These are phyloP conservation scores for Endoconidiophora polonica DNA, from an alignment of 2,329 filamentous ascomycete genomes.

Conservation along the genomic window DNA sequence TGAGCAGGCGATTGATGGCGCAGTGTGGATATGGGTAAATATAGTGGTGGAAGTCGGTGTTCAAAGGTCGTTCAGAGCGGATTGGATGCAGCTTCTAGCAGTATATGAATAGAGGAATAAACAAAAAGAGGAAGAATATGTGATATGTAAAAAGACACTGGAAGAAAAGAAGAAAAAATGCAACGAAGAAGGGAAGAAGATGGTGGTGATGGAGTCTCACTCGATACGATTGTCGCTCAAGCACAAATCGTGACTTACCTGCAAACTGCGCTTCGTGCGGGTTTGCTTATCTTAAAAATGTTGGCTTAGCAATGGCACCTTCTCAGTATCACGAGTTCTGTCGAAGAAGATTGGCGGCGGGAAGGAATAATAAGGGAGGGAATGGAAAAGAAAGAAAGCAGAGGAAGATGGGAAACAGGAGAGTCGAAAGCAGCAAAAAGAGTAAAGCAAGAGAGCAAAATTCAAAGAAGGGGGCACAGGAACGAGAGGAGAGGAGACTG, in stretches of 20 bases:
- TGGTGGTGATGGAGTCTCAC: not conserved
- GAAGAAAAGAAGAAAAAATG: constrained; percentile 7
- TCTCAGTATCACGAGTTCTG: not conserved
- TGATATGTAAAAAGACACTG: constrained; percentile 5
- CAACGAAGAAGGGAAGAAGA: constrained; percentile 4
- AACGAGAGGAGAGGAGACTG: not conserved
- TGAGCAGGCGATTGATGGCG: too few relatives aligned
- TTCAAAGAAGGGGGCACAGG: constrained; percentile 6
- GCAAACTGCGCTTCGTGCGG: not conserved
- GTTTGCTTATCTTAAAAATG: not conserved
- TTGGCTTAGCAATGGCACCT: not conserved
- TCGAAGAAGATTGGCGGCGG: not conserved
- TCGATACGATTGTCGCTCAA: not conserved
- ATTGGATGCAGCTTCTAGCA: not conserved
- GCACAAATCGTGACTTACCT: constrained; percentile 1
- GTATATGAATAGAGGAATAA: not conserved
- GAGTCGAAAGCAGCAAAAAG: not conserved
- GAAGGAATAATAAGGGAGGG: constrained; percentile 1
- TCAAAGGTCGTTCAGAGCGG: not conserved
- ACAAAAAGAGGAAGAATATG: not conserved
- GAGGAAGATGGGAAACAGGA: not conserved
- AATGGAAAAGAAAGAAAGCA: not conserved
- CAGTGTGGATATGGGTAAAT: not conserved
- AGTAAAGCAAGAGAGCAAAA: not conserved
- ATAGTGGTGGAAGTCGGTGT: not conserved